Percentiles rank a stretch among this genome's conserved stretches.
These are phyloP conservation scores for Geranium incanum DNA, from an alignment of 441 rosid species.

Conservation along the genomic window DNA sequence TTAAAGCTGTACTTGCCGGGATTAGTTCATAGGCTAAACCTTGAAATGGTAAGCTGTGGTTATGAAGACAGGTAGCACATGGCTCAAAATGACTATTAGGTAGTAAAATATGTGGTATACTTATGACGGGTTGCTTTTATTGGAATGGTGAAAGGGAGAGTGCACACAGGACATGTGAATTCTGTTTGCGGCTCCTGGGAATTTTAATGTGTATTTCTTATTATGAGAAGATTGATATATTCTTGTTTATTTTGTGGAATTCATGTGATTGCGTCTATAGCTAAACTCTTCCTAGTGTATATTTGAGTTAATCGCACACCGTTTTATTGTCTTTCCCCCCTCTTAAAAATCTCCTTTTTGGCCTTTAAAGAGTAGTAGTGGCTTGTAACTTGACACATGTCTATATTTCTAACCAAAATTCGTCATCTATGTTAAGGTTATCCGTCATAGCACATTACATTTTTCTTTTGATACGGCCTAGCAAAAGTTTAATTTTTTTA, in stretches of 20 bases:
- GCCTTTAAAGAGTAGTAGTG: not conserved
- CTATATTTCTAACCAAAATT: not conserved
- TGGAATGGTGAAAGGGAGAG: slow-evolving; percentile 5
- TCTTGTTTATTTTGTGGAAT: not conserved
- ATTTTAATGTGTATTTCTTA: not conserved
- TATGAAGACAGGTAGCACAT: not conserved
- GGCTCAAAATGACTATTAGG: not conserved
- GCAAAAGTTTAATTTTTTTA: not conserved
- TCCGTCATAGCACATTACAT: not conserved
- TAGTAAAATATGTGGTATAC: not conserved
- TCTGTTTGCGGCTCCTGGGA: not conserved
- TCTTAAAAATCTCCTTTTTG: not conserved
- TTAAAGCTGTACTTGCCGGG: not conserved
- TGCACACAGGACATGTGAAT: not conserved
- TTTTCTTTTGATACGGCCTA: not conserved
- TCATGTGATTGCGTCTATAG: not conserved
- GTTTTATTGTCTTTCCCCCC: not conserved
- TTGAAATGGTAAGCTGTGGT: not conserved
- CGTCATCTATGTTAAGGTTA: not conserved
- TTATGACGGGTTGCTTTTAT: not conserved
- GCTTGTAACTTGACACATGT: not conserved
- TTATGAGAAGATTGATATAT: slow-evolving; percentile 1
- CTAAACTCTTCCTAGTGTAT: not conserved
- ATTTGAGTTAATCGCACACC: not conserved
- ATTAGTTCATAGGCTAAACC: not conserved